Conservation (phyloP, 768 basidiomycete genomes). For the Plicaturopsis crispa region DNA sequence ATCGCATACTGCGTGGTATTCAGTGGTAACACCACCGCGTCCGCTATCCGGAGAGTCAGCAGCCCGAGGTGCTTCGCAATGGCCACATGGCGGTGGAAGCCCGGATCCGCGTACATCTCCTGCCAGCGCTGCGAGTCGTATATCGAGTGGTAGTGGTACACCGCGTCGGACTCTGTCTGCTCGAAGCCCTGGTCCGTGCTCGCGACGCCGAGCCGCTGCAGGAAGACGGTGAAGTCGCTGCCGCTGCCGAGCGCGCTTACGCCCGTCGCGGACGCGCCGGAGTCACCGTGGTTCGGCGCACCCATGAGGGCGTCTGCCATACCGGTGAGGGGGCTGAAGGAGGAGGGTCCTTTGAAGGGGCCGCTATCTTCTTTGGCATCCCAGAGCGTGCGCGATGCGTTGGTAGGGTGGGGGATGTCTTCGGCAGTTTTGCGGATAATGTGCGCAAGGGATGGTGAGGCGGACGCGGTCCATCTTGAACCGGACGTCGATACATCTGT, state of each 20-base stretch:
- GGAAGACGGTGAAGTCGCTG: conserved; percentile 88
- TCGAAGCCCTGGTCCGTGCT: conserved; percentile 24
- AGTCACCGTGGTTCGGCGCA: neutral
- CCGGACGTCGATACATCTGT: conserved; percentile 57
- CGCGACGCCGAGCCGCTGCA: conserved; percentile 67
- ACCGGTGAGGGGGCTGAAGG: no score
- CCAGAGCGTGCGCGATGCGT: conserved; percentile 63
- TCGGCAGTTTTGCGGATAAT: conserved; percentile 62
- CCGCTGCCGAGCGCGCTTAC: conserved; percentile 69
- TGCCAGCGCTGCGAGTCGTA: conserved; percentile 73
- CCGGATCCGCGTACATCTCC: conserved; percentile 68
- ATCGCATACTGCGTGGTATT: conserved; percentile 73
- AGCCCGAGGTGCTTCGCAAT: conserved; percentile 64
- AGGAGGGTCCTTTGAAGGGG: conserved; percentile 31
- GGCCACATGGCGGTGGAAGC: conserved; percentile 69
- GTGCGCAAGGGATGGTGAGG: conserved; percentile 79
- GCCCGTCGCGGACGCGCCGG: conserved; percentile 13
- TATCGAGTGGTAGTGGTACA: conserved; percentile 72
- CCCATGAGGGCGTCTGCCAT: no score
- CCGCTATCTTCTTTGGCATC: conserved; percentile 63
- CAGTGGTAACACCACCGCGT: conserved; percentile 60
- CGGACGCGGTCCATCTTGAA: conserved; percentile 46
- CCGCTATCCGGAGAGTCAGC: conserved; percentile 50
- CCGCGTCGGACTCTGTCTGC: conserved; percentile 40
- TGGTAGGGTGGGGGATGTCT: conserved; percentile 68